Evolutionary conservation across 768 basidiomycete species (phyloP).

Genomic region (Kwoniella newhampshirensis): DNA sequence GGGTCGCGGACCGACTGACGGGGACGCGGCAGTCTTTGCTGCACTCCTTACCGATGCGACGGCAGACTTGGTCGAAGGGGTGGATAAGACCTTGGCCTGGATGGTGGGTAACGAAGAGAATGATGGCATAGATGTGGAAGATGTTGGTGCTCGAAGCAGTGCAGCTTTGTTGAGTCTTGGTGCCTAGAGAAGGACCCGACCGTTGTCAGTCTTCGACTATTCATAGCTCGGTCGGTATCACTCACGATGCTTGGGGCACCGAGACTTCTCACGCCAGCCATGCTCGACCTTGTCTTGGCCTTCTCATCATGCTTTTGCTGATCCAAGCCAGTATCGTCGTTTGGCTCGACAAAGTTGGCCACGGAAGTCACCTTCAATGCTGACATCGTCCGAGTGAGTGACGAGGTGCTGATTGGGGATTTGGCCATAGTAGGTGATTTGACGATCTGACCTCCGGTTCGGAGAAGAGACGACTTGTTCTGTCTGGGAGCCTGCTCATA

Average conservation of each 20-base stretch:
- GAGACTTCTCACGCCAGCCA: slow-evolving; percentile 29
- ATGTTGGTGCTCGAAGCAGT: slow-evolving; percentile 24
- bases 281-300: slow-evolving; percentile 12
- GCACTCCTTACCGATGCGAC: not conserved
- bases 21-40: not conserved
- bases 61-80: slow-evolving; percentile 1
- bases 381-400: slow-evolving; percentile 15
- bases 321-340: not conserved
- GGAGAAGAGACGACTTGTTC: slow-evolving; percentile 8
- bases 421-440: too few species aligned
- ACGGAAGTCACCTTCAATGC: slow-evolving; percentile 9
- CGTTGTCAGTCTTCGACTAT: not conserved
- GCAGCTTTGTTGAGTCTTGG: slow-evolving; percentile 32
- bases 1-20: slow-evolving; percentile 22
- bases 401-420: not conserved
- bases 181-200: slow-evolving; percentile 9
- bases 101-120: not conserved
- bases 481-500: not conserved
- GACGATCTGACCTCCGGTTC: slow-evolving; percentile 7
- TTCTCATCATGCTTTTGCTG: slow-evolving; percentile 4
- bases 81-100: not conserved
- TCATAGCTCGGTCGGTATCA: not conserved
- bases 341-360: not conserved
- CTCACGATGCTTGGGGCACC: slow-evolving; percentile 36
- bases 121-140: not conserved